phyloP scores from a whole-genome alignment of 2,329 filamentous ascomycete genomes.

The Tolypocladium endophyticum region DNA sequence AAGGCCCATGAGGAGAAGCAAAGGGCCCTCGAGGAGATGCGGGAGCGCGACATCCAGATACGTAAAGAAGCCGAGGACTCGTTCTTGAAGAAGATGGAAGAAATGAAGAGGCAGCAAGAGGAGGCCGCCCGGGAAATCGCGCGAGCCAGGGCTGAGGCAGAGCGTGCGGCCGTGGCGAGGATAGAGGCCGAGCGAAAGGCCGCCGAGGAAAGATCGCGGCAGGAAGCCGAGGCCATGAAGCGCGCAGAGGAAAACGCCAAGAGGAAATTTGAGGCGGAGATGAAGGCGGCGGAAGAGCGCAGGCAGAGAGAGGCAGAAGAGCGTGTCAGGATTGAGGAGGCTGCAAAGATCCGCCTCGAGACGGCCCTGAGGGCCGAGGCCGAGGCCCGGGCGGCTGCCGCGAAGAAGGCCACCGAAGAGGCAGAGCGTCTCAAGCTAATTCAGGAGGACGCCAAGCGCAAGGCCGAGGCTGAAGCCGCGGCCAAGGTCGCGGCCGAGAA shows the following conservation, averaged over 20 bases:
- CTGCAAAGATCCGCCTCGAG: slow-evolving; percentile 29
- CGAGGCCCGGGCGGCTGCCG: slow-evolving; percentile 32
- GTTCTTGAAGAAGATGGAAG: slow-evolving; percentile 29
- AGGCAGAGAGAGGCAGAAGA: slow-evolving; percentile 28
- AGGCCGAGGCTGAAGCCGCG: slow-evolving; percentile 26
- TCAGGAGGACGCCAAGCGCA: slow-evolving; percentile 26
- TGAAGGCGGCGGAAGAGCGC: slow-evolving; percentile 32
- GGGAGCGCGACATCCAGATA: slow-evolving; percentile 32
- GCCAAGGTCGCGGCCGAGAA: slow-evolving; percentile 28
- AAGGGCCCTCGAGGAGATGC: slow-evolving; percentile 33
- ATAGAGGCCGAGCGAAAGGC: slow-evolving; percentile 33
- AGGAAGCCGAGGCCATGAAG: slow-evolving; percentile 22
- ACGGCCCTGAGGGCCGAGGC: slow-evolving; percentile 29
- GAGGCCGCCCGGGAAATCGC: slow-evolving; percentile 37
- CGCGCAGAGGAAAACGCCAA: slow-evolving; percentile 26
- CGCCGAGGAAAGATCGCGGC: slow-evolving; percentile 32
- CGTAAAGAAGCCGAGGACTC: slow-evolving; percentile 35
- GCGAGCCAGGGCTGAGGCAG: slow-evolving; percentile 33
- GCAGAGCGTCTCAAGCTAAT: slow-evolving; percentile 26
- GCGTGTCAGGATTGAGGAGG: slow-evolving; percentile 33
- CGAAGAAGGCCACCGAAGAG: slow-evolving; percentile 29
- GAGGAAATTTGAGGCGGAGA: slow-evolving; percentile 27
- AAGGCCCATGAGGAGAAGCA: slow-evolving; percentile 34
- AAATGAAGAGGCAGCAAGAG: slow-evolving; percentile 29
- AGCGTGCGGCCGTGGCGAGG: slow-evolving; percentile 30